Percentiles rank a stretch among this genome's conserved stretches.
Conservation (phyloP, 2,329 filamentous ascomycete genomes). For the Monilinia laxa region DNA sequence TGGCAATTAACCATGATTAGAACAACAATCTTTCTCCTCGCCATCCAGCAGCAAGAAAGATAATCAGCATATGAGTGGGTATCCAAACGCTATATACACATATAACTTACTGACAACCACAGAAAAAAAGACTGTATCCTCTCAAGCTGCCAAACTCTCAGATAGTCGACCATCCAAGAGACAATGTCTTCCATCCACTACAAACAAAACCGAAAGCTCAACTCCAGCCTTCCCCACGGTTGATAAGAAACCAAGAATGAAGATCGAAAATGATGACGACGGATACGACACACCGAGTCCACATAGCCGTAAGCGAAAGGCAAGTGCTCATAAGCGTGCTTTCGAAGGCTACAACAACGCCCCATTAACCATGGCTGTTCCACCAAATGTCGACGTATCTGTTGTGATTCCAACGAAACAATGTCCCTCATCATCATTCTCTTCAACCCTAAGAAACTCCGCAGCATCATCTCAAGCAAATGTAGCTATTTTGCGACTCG, state of each 20-base stretch:
- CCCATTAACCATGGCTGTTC: background rate
- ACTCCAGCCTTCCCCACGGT: background rate
- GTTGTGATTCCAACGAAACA: background rate
- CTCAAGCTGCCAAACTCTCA: background rate
- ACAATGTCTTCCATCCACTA: background rate
- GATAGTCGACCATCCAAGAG: slow-evolving; percentile 1
- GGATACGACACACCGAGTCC: background rate
- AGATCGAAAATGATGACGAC: background rate
- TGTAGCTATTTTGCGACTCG: background rate
- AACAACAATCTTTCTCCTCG: background rate
- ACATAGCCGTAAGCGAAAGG: background rate
- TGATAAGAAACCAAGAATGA: too few relatives aligned
- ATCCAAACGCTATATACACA: background rate
- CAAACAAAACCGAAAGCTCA: background rate
- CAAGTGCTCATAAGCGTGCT: background rate
- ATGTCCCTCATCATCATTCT: background rate
- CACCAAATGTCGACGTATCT: background rate
- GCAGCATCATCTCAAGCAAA: background rate
- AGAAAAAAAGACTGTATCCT: background rate
- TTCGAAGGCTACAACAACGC: background rate
- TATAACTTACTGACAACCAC: background rate
- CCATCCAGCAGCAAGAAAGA: background rate
- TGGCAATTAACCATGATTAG: background rate
- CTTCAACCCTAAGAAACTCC: background rate
- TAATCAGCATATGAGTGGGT: background rate